Conservation (phyloP, 805 yeast species). For the Wickerhamomyces alni region DNA sequence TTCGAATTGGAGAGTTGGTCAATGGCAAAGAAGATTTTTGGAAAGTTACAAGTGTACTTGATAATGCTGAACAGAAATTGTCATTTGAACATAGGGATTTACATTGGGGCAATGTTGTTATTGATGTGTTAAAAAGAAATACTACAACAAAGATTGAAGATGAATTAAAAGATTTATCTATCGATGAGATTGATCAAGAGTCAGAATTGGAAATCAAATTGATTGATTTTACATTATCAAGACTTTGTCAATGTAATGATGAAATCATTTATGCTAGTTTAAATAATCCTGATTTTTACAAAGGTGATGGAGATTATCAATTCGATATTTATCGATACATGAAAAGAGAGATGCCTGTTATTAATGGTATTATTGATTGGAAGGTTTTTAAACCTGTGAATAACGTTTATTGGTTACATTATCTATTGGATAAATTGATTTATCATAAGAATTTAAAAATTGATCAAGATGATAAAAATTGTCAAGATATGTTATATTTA, state of each 20-base stretch:
- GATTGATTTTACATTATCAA: slow-evolving; percentile 52
- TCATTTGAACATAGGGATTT: slow-evolving; percentile 70
- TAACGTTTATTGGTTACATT: slow-evolving; percentile 61
- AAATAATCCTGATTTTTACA: slow-evolving; percentile 58
- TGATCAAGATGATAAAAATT: slow-evolving; percentile 16
- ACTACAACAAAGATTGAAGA: slow-evolving; percentile 12
- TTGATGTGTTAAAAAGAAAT: slow-evolving; percentile 16
- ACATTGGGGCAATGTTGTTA: slow-evolving; percentile 58
- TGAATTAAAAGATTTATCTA: slow-evolving; percentile 16
- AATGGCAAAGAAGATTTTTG: slow-evolving; percentile 43
- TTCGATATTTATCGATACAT: slow-evolving; percentile 55
- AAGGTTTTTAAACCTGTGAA: slow-evolving; percentile 39
- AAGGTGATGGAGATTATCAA: slow-evolving; percentile 55
- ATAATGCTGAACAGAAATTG: slow-evolving; percentile 43
- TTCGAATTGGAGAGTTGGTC: slow-evolving; percentile 34
- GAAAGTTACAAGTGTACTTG: slow-evolving; percentile 43
- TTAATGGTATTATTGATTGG: slow-evolving; percentile 38
- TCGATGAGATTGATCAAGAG: slow-evolving; percentile 3
- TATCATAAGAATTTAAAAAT: slow-evolving; percentile 31
- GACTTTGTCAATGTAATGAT: slow-evolving; percentile 32
- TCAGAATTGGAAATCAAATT: slow-evolving; percentile 34
- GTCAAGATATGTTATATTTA: slow-evolving; percentile 24
- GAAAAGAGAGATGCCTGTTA: slow-evolving; percentile 29
- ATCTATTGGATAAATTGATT: slow-evolving; percentile 45
- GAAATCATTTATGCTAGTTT: slow-evolving; percentile 44